Percentiles rank a stretch among this genome's conserved stretches.
phyloP scores from a whole-genome alignment of 805 yeast species.

The Peterozyma toletana region DNA sequence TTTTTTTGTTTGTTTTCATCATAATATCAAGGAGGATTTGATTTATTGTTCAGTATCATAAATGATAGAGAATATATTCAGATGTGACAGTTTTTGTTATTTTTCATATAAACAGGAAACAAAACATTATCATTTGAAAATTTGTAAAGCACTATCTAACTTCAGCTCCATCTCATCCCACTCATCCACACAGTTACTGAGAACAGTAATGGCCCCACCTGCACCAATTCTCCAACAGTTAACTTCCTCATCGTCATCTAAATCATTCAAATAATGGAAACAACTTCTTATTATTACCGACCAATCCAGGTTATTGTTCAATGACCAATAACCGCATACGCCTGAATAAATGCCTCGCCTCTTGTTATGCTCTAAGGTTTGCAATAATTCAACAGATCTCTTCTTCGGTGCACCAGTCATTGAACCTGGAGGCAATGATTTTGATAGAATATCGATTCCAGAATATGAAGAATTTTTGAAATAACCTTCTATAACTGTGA shows the following conservation, averaged over 20 bases:
- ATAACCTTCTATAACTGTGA: conserved; percentile 76
- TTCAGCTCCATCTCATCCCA: conserved; percentile 89
- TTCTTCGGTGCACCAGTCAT: conserved; percentile 99
- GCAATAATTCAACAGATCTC: conserved; percentile 80
- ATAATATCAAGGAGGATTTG: too few species aligned
- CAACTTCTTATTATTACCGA: conserved; percentile 88
- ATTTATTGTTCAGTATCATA: too few species aligned
- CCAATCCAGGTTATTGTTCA: conserved; percentile 88
- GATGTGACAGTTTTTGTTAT: too few species aligned
- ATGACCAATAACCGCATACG: conserved; percentile 91
- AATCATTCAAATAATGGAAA: conserved; percentile 53
- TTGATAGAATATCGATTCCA: conserved; percentile 75
- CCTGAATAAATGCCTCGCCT: conserved; percentile 90
- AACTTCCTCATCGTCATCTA: conserved; percentile 16
- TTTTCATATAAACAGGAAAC: too few species aligned
- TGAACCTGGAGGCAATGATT: conserved; percentile 93
- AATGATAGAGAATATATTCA: too few species aligned
- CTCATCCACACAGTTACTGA: conserved; percentile 78
- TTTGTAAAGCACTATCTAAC: conserved; percentile 71
- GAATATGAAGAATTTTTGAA: conserved; percentile 29
- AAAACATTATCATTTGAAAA: conserved; percentile 31
- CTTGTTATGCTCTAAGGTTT: conserved; percentile 43
- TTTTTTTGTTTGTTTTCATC: too few species aligned
- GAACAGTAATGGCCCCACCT: conserved; percentile 94
- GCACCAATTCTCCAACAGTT: conserved; percentile 84